Evolutionary conservation across 192 early-diverging fungal genomes (phyloP).

Genomic region (Lunasporangiospora selenospora): DNA sequence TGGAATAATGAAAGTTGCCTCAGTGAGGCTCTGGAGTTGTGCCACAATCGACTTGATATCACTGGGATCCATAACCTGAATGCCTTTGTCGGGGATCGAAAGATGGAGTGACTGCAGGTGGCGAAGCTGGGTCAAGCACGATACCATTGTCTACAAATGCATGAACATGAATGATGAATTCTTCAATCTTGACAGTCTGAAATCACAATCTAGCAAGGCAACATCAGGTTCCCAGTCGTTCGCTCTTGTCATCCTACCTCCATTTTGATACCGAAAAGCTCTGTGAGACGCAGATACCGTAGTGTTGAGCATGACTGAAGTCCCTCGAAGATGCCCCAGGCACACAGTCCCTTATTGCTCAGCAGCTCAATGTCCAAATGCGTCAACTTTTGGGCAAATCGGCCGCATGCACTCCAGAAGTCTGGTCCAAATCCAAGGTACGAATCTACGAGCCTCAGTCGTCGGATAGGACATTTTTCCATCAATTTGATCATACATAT

Average conservation of each 20-base stretch:
- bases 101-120: no score
- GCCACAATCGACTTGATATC: no score
- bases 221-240: no score
- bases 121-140: no score
- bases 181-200: no score
- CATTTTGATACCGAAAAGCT: slow-evolving; percentile 15
- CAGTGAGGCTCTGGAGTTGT: no score
- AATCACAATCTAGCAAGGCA: no score
- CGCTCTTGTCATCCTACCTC: slow-evolving; percentile 11
- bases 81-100: no score
- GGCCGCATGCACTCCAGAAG: slow-evolving; percentile 25
- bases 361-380: slow-evolving; percentile 22
- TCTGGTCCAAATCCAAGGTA: slow-evolving; percentile 12
- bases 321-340: slow-evolving; percentile 27
- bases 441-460: slow-evolving; percentile 12
- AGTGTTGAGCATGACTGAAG: slow-evolving; percentile 1
- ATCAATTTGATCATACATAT: slow-evolving; percentile 19
- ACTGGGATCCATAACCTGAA: no score
- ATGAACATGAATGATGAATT: no score
- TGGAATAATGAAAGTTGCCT: no score
- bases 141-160: no score
- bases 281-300: slow-evolving; percentile 15
- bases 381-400: slow-evolving; percentile 6
- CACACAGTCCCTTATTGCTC: slow-evolving; percentile 15
- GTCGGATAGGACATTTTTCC: slow-evolving; percentile 21